Percentiles rank a stretch among this genome's conserved stretches.
phyloP scores from a whole-genome alignment of 306 rosid species.

The Citrullus colocynthis region DNA sequence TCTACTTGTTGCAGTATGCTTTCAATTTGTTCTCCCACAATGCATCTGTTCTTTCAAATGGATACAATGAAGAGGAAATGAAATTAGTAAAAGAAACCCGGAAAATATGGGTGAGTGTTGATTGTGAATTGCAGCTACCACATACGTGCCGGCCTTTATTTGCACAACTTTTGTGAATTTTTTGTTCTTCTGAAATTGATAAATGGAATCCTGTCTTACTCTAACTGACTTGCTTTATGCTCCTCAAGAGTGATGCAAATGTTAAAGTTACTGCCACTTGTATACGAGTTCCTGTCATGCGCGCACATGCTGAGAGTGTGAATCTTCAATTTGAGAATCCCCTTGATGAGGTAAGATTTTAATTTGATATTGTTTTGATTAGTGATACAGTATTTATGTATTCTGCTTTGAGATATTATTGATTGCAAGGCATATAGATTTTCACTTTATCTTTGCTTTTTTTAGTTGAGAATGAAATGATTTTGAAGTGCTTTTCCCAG shows the following conservation, averaged over 20 bases:
- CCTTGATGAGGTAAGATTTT: slow-evolving; percentile 65
- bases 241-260: slow-evolving; percentile 52
- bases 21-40: slow-evolving; percentile 92
- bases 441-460: background rate
- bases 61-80: slow-evolving; percentile 99
- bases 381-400: background rate
- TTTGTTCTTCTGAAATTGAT: background rate
- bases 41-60: slow-evolving; percentile 69
- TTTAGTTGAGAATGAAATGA: background rate
- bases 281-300: slow-evolving; percentile 92
- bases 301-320: slow-evolving; percentile 96
- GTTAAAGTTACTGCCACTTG: slow-evolving; percentile 94
- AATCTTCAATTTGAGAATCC: slow-evolving; percentile 88
- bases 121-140: background rate
- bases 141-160: background rate
- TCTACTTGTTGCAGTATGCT: slow-evolving; percentile 58
- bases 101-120: slow-evolving; percentile 77
- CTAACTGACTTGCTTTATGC: background rate
- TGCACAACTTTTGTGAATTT: background rate
- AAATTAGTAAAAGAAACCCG: slow-evolving; percentile 84
- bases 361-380: background rate
- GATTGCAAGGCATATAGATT: background rate
- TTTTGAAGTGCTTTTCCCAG: background rate
- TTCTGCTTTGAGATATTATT: background rate
- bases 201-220: background rate